Evolutionary conservation across 306 rosid genomes (phyloP), one percentile per base, ranked within the genome.

Genomic region (Trifolium fragiferum): DNA sequence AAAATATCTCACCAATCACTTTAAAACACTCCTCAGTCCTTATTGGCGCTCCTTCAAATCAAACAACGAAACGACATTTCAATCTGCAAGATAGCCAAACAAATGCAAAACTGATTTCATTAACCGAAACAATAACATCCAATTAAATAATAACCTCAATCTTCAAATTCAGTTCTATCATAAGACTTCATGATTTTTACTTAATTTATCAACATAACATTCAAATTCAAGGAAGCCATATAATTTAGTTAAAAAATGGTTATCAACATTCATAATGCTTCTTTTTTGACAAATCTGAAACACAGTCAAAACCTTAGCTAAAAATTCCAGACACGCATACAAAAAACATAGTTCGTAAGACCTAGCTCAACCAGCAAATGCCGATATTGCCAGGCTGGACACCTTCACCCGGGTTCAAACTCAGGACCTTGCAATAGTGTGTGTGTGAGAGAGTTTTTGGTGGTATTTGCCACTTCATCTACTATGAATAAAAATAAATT

Each of bases 21-120:
- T 68, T 43, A 75, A 68, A 83, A 81, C 75, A 74, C 68, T 55
- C 38, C 58, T 37, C 63, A 75, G 40, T 50, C 27, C 71, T 54
- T 59, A 75, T 30, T 13, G 63, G 57, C 80, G 46, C 69, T 68
- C 80, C 80, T 66, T 76, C 68, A 69, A 78, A 78, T 70, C 73
- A 80, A 81, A 68, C 66, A 79, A 78, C 32, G 49, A 83, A 85
- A 51, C 86, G 76, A 66, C 54, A 60, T 66, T 30, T 30, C 78
- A 64, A 74, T 49, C 51, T 7, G 14, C 82, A 77, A 73, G 44
- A 21, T 50, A 72, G 67, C 70, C 68, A 75, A 68, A 75, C 80
- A 75, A 61, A 66, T 70, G 75, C 64, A 82, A 27, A 65, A 76
- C 86, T 70, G 68, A 76, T 73, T 66, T 72, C 69, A 75, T 57